Evolutionary conservation across 2,329 filamentous ascomycete genomes (phyloP), one percentile per base, ranked within the genome.

Genomic region (Hirsutella thompsonii): DNA sequence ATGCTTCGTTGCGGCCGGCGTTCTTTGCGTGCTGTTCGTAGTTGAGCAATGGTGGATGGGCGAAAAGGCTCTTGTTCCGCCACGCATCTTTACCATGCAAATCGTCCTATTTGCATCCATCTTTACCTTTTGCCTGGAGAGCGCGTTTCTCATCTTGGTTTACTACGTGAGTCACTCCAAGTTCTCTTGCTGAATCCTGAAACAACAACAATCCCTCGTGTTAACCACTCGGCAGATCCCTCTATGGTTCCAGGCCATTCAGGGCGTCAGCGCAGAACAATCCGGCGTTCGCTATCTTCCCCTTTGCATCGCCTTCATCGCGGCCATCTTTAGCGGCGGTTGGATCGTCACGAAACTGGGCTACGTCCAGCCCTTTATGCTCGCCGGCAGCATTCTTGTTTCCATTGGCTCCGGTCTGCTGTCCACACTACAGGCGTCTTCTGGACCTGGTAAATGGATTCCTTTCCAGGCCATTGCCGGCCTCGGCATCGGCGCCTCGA

Each of bases 11-110:
- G 26, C 20, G 26, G 9, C 20, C 20, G 37, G 28, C 13, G 19
- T 39, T 8, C 29, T 39, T 21, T 5, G 21, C 8, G 37, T 21
- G 8, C 5, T 18, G 9, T 39, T 39, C 16, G 29, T 20, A 2
- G 6, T 16, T 14, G 37, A 39, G 32, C 37, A 39, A 11, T 39
- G 37, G 37, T 39, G 37, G 37, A 39, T 39, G 29, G 37, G 29
- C 19, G 37, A 39, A 20, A 39, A 13, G 10, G 37, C 37, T 2
- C 32, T 39, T 10, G 37, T 39, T 8, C 37, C 37, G 18, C 37
- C 37, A 13, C 37, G 37, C 3, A 39, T 39, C 8, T 16, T 34
- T 1, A 39, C 13, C 14, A 8, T 39, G 20, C 37, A 29, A n/a
- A 18, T 30, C 13, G 37, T 39, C 9, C 20, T 39, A n/a, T 39